A percentile compares a stretch with the other conserved stretches of the same genome.
Evolutionary conservation across 805 yeast genomes (phyloP).

Genomic region (Kuraishia hungarica): DNA sequence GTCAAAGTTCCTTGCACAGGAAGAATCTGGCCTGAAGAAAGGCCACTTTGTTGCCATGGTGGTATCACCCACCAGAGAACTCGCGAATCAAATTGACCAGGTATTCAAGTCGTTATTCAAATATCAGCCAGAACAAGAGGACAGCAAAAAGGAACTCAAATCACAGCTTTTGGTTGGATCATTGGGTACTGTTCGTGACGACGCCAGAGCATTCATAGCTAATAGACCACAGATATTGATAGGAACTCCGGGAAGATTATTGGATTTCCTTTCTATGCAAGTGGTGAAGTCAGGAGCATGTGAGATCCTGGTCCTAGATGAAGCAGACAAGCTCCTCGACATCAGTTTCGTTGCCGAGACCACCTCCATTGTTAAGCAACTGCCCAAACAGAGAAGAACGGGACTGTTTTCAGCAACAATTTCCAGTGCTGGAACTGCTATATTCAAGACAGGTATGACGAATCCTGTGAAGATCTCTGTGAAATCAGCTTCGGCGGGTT

Average conservation of each 20-base stretch:
- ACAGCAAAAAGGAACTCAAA: constrained; percentile 22
- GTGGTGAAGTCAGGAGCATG: constrained; percentile 53
- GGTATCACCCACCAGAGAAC: constrained; percentile 60
- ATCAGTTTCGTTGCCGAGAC: constrained; percentile 65
- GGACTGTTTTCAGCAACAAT: constrained; percentile 94
- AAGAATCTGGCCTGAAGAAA: constrained; percentile 29
- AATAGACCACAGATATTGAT: constrained; percentile 65
- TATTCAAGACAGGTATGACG: constrained; percentile 83
- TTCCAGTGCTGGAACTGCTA: constrained; percentile 66
- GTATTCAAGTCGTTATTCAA: constrained; percentile 57
- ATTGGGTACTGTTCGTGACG: constrained; percentile 57
- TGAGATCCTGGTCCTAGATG: constrained; percentile 77
- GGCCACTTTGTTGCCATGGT: constrained; percentile 70
- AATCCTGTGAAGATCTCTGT: constrained; percentile 89
- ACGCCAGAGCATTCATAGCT: constrained; percentile 47
- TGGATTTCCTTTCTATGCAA: constrained; percentile 60
- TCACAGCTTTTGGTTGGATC: constrained; percentile 65
- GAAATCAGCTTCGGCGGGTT: constrained; percentile 33
- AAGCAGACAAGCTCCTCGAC: constrained; percentile 86
- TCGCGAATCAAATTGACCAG: constrained; percentile 59
- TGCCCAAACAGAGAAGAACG: constrained; percentile 90
- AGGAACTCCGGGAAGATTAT: constrained; percentile 87
- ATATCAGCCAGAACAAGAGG: constrained; percentile 41
- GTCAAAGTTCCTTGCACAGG: constrained; percentile 2
- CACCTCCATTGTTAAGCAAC: constrained; percentile 49